These are phyloP conservation scores for Fusarium dlaminii DNA, from an alignment of 2,329 filamentous ascomycete species.

Conservation along the genomic window DNA sequence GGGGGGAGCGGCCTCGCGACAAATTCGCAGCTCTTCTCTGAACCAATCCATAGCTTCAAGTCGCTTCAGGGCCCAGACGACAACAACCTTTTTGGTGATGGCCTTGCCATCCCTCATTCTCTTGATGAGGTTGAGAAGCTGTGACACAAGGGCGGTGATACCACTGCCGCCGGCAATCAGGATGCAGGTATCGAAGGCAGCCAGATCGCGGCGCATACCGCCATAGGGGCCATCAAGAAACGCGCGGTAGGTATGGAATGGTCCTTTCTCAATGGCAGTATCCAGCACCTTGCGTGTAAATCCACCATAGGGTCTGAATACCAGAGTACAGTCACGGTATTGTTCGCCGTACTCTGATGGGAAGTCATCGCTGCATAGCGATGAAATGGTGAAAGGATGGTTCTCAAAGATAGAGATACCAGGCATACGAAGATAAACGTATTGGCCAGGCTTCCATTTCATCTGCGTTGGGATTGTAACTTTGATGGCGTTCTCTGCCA, in stretches of 20 bases:
- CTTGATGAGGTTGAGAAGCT: conserved; percentile 93
- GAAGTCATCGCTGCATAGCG: conserved; percentile 91
- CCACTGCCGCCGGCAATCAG: conserved; percentile 94
- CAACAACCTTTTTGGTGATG: conserved; percentile 87
- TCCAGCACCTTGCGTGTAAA: conserved; percentile 89
- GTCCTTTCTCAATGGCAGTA: conserved; percentile 83
- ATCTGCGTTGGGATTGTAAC: conserved; percentile 93
- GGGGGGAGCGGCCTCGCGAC: conserved; percentile 86
- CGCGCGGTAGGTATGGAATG: conserved; percentile 90
- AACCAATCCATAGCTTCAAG: conserved; percentile 98
- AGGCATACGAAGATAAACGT: conserved; percentile 93
- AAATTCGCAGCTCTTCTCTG: conserved; percentile 91
- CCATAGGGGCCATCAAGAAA: conserved; percentile 96
- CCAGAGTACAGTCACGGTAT: conserved; percentile 87
- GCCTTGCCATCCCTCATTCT: conserved; percentile 95
- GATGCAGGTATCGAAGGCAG: conserved; percentile 92
- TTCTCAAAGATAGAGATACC: conserved; percentile 91
- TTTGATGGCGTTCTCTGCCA: conserved; percentile 95
- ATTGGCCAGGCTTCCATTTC: conserved; percentile 93
- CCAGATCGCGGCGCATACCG: conserved; percentile 88
- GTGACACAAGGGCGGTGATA: conserved; percentile 91
- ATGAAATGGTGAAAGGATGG: conserved; percentile 95
- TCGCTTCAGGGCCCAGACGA: conserved; percentile 93
- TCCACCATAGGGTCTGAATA: conserved; percentile 90
- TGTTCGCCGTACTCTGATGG: conserved; percentile 89